Evolutionary conservation across 495 filamentous ascomycete species (phyloP).

Genomic region (Neurospora pannonica): DNA sequence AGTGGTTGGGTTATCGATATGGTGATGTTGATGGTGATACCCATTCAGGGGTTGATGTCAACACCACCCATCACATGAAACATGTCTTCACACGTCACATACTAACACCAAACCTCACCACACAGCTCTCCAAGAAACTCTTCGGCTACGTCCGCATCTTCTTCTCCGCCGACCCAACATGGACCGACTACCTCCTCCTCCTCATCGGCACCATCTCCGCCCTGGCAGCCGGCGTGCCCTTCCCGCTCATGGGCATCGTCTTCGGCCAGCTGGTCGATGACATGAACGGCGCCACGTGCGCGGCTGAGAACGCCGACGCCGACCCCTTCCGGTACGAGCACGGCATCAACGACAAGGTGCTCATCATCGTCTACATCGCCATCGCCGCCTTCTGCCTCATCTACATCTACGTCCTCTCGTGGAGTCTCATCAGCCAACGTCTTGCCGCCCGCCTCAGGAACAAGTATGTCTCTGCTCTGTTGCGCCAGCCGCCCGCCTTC

Average conservation of each 20-base stretch:
- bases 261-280: slow-evolving; percentile 59
- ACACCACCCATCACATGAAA: background rate
- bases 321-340: slow-evolving; percentile 24
- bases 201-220: slow-evolving; percentile 40
- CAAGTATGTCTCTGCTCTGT: slow-evolving; percentile 44
- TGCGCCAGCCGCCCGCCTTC: slow-evolving; percentile 51
- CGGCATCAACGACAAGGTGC: slow-evolving; percentile 47
- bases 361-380: slow-evolving; percentile 51
- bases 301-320: slow-evolving; percentile 13
- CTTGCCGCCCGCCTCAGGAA: slow-evolving; percentile 52
- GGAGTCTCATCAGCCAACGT: slow-evolving; percentile 51
- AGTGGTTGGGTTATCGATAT: background rate
- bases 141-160: slow-evolving; percentile 11
- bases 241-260: slow-evolving; percentile 56
- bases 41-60: background rate
- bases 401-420: slow-evolving; percentile 46
- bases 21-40: background rate
- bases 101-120: background rate
- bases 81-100: background rate
- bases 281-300: slow-evolving; percentile 49
- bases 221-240: slow-evolving; percentile 55
- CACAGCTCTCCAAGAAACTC: background rate
- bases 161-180: slow-evolving; percentile 26
- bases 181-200: slow-evolving; percentile 38
- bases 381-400: slow-evolving; percentile 52